Evolutionary conservation across 2,329 filamentous ascomycete species (phyloP).

Genomic region (Cladosporium sp.): DNA sequence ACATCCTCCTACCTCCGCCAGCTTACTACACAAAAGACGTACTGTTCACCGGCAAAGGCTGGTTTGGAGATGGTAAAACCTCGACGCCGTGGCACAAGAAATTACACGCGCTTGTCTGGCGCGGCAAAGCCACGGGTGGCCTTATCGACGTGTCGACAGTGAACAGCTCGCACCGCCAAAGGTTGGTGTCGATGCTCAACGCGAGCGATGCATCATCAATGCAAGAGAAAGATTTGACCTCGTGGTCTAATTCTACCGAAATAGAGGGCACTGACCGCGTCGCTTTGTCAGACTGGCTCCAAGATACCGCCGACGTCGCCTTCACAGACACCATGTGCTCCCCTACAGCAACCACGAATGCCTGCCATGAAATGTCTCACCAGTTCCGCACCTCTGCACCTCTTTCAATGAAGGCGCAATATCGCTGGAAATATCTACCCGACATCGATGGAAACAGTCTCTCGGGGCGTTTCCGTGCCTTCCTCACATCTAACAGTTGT

Average conservation of each 20-base stretch:
- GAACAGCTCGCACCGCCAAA: constrained; percentile 69
- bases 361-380: neutral
- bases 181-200: constrained; percentile 71
- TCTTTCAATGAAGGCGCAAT: constrained; percentile 44
- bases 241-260: neutral
- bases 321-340: constrained; percentile 7
- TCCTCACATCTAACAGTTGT: constrained; percentile 29
- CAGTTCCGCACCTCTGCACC: constrained; percentile 35
- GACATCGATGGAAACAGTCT: constrained; percentile 69
- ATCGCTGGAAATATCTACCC: constrained; percentile 63
- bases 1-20: constrained; percentile 48
- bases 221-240: neutral
- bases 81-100: constrained; percentile 43
- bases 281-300: neutral
- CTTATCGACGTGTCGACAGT: constrained; percentile 55
- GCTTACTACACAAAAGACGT: constrained; percentile 45
- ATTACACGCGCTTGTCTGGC: constrained; percentile 42
- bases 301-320: neutral
- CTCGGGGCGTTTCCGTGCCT: constrained; percentile 38
- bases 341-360: neutral
- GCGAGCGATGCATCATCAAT: constrained; percentile 46
- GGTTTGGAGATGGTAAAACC: constrained; percentile 34
- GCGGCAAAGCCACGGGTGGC: constrained; percentile 47
- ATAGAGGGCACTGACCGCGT: neutral
- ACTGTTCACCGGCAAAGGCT: constrained; percentile 30